phyloP scores from a whole-genome alignment of 2,329 filamentous ascomycete species.

The Celoporthe dispersa region DNA sequence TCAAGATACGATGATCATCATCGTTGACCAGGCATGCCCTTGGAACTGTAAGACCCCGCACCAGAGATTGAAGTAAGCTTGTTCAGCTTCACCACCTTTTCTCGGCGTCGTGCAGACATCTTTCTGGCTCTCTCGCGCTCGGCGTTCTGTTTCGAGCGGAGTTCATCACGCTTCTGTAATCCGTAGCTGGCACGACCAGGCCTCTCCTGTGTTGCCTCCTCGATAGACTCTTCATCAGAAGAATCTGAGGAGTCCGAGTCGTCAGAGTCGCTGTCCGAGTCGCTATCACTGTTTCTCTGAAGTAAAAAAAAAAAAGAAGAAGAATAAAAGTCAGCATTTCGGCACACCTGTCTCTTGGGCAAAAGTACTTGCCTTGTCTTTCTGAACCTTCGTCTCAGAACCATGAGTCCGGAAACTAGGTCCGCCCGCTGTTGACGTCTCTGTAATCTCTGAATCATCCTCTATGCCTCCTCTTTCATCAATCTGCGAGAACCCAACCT shows the following conservation, averaged over 20 bases:
- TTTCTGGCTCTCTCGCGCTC: constrained; percentile 53
- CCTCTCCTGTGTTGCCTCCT: constrained; percentile 35
- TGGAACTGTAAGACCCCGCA: constrained; percentile 33
- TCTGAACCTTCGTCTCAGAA: constrained; percentile 17
- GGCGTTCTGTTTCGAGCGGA: constrained; percentile 46
- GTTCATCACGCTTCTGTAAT: constrained; percentile 20
- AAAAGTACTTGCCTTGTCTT: constrained; percentile 23
- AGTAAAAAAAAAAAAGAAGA: neutral
- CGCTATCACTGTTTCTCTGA: constrained; percentile 19
- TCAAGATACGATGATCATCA: constrained; percentile 8
- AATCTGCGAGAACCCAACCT: constrained; percentile 57
- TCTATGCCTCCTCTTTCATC: constrained; percentile 39
- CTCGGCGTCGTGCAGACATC: constrained; percentile 62
- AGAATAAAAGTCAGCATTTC: constrained; percentile 14
- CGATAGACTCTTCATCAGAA: constrained; percentile 41
- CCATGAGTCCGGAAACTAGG: constrained; percentile 27
- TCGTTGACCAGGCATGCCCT: constrained; percentile 18
- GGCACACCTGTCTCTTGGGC: neutral
- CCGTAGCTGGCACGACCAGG: constrained; percentile 23
- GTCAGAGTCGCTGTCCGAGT: constrained; percentile 29
- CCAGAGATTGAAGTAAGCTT: constrained; percentile 64
- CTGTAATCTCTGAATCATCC: constrained; percentile 38
- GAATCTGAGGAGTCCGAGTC: constrained; percentile 46
- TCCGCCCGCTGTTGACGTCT: constrained; percentile 29
- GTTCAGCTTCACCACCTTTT: constrained; percentile 71